Conservation (phyloP, 2,329 filamentous ascomycete genomes). For the Magnaporthales sp. region DNA sequence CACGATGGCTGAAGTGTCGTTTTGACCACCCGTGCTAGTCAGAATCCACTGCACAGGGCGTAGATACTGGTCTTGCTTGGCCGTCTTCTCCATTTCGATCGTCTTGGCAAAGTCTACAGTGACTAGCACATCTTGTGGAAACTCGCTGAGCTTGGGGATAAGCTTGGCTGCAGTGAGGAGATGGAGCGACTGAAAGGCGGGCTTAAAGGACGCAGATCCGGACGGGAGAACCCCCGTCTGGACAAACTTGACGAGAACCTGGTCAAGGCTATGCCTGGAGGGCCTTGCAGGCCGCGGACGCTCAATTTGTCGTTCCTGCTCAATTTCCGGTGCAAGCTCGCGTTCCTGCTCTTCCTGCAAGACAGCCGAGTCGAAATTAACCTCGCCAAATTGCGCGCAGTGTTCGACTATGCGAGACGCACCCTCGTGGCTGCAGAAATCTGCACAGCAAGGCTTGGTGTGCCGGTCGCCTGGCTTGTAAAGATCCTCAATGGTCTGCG, state of each 20-base stretch:
- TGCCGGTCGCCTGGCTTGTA: slow-evolving; percentile 31
- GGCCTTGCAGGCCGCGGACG: slow-evolving; percentile 31
- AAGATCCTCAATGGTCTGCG: slow-evolving; percentile 37
- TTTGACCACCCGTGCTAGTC: slow-evolving; percentile 16
- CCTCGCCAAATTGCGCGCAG: not conserved
- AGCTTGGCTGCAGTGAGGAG: slow-evolving; percentile 27
- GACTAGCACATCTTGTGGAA: slow-evolving; percentile 31
- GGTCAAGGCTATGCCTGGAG: slow-evolving; percentile 30
- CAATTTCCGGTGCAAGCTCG: slow-evolving; percentile 56
- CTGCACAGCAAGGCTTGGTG: not conserved
- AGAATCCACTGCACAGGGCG: slow-evolving; percentile 47
- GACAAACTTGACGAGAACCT: slow-evolving; percentile 31
- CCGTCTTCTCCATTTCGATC: not conserved
- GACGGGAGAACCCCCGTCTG: slow-evolving; percentile 17
- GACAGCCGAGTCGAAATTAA: not conserved
- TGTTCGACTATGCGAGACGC: not conserved
- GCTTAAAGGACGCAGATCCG: slow-evolving; percentile 24
- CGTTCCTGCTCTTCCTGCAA: slow-evolving; percentile 58
- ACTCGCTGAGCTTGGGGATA: slow-evolving; percentile 21
- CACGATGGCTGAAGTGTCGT: not conserved
- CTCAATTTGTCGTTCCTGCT: slow-evolving; percentile 49
- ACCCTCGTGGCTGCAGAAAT: not conserved
- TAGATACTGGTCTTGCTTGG: not conserved
- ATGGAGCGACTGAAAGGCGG: slow-evolving; percentile 35
- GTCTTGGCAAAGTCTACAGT: slow-evolving; percentile 43